phyloP scores from a whole-genome alignment of 1,139 yeast genomes.

The Eremothecium cymbalariae region DNA sequence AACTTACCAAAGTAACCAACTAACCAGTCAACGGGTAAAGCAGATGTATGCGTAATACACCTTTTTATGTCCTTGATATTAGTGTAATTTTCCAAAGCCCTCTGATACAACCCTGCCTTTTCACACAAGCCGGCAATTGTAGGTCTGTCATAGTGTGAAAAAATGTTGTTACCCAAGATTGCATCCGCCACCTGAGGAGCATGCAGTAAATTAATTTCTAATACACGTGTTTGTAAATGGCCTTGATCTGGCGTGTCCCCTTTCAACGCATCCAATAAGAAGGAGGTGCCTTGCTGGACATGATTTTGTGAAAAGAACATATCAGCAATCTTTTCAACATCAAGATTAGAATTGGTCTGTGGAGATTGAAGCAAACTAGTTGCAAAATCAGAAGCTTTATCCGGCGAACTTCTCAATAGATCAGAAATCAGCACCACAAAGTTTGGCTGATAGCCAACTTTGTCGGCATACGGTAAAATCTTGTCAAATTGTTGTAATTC shows the following conservation, averaged over 20 bases:
- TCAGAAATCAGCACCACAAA: conserved; percentile 85
- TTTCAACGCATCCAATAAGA: conserved; percentile 89
- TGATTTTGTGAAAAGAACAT: conserved; percentile 90
- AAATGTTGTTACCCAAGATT: conserved; percentile 90
- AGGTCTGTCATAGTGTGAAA: conserved; percentile 90
- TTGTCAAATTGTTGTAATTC: conserved; percentile 96
- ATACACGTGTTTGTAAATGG: conserved; percentile 86
- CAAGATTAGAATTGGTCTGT: conserved; percentile 54
- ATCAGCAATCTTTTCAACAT: conserved; percentile 83
- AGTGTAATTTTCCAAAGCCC: conserved; percentile 93
- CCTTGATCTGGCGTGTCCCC: conserved; percentile 94
- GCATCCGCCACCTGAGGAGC: conserved; percentile 99
- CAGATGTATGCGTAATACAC: conserved; percentile 81
- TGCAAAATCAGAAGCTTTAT: conserved; percentile 96
- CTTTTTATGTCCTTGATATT: conserved; percentile 93
- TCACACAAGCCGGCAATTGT: conserved; percentile 89
- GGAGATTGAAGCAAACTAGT: conserved; percentile 65
- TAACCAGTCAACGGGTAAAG: conserved; percentile 88
- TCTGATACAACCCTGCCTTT: conserved; percentile 86
- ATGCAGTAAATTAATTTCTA: conserved; percentile 85
- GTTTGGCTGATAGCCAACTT: conserved; percentile 84
- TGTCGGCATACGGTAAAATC: conserved; percentile 87
- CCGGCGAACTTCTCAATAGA: conserved; percentile 89
- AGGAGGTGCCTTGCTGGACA: conserved; percentile 98
- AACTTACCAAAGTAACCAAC: conserved; percentile 88